phyloP scores from a whole-genome alignment of 768 basidiomycete genomes.

The Leccinum boreale region DNA sequence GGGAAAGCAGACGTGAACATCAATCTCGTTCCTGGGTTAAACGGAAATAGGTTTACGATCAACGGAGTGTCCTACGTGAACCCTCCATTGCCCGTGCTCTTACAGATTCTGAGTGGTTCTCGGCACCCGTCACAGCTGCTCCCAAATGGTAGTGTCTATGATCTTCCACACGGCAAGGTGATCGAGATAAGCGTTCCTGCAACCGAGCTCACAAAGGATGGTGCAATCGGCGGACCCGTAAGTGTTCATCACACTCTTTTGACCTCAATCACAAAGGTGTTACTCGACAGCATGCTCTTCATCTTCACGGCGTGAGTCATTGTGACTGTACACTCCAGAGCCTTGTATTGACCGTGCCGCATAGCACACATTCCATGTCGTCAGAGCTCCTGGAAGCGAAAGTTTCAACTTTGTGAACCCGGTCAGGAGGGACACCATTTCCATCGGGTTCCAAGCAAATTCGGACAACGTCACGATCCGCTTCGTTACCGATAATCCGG shows the following conservation, averaged over 20 bases:
- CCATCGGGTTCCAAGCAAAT: constrained; percentile 27
- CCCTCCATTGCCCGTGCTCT: constrained; percentile 18
- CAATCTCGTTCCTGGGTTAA: constrained; percentile 12
- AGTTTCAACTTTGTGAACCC: constrained; percentile 48
- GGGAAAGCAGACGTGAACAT: constrained; percentile 27
- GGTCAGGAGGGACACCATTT: constrained; percentile 49
- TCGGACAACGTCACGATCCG: constrained; percentile 48
- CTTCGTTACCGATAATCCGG: constrained; percentile 64
- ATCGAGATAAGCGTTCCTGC: constrained; percentile 21
- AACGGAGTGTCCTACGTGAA: constrained; percentile 5
- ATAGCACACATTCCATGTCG: constrained; percentile 41
- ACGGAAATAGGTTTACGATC: not conserved
- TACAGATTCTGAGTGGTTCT: constrained; percentile 24
- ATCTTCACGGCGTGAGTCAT: constrained; percentile 20
- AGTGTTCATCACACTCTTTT: constrained; percentile 2
- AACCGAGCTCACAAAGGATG: constrained; percentile 12
- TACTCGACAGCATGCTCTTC: constrained; percentile 17
- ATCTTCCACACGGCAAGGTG: constrained; percentile 11
- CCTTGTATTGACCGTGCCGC: not conserved
- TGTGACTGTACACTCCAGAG: not conserved
- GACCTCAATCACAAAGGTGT: not conserved
- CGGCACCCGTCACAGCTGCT: constrained; percentile 8
- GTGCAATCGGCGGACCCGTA: constrained; percentile 31
- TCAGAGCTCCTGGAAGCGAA: constrained; percentile 38
- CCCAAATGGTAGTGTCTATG: constrained; percentile 15